A percentile compares a stretch with the other conserved stretches of the same genome.
Evolutionary conservation across 2,329 filamentous ascomycete genomes (phyloP).

Genomic region (Periglandula ipomoeae): DNA sequence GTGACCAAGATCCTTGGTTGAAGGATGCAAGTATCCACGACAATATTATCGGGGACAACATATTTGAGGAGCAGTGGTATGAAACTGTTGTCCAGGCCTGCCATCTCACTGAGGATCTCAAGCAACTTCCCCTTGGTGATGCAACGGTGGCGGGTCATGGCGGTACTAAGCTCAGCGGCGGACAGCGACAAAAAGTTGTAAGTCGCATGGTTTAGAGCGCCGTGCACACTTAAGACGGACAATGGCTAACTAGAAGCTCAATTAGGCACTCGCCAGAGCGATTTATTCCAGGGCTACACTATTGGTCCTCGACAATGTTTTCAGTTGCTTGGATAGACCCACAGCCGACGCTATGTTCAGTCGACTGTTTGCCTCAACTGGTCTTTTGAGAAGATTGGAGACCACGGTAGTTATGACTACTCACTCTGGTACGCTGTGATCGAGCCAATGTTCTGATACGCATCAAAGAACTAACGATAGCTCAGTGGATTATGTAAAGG

Average conservation of each 20-base stretch:
- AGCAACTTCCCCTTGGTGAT: slow-evolving; percentile 18
- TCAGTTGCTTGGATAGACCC: slow-evolving; percentile 2
- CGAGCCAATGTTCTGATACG: too few relatives aligned
- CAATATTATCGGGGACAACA: slow-evolving; percentile 14
- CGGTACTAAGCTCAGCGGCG: slow-evolving; percentile 27
- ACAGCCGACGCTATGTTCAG: slow-evolving; percentile 5
- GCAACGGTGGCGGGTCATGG: slow-evolving; percentile 23
- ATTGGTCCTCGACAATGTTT: slow-evolving; percentile 12
- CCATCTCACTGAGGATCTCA: slow-evolving; percentile 17
- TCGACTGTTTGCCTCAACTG: slow-evolving; percentile 5
- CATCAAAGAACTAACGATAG: background rate
- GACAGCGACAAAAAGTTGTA: slow-evolving; percentile 26
- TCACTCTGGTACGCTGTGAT: slow-evolving; percentile 3
- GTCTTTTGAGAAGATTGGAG: background rate
- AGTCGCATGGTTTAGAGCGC: background rate
- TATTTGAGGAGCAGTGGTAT: slow-evolving; percentile 12
- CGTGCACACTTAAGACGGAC: too few relatives aligned
- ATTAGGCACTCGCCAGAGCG: slow-evolving; percentile 29
- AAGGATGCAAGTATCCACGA: slow-evolving; percentile 15
- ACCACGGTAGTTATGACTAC: slow-evolving; percentile 8
- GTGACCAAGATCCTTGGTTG: slow-evolving; percentile 15
- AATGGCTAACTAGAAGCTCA: too few relatives aligned
- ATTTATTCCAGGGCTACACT: slow-evolving; percentile 27
- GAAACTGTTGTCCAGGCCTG: slow-evolving; percentile 8
- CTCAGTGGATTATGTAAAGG: background rate